Percentiles rank a stretch among this genome's conserved stretches.
Conservation (phyloP, 768 basidiomycete genomes). For the Termitomyces sp. region DNA sequence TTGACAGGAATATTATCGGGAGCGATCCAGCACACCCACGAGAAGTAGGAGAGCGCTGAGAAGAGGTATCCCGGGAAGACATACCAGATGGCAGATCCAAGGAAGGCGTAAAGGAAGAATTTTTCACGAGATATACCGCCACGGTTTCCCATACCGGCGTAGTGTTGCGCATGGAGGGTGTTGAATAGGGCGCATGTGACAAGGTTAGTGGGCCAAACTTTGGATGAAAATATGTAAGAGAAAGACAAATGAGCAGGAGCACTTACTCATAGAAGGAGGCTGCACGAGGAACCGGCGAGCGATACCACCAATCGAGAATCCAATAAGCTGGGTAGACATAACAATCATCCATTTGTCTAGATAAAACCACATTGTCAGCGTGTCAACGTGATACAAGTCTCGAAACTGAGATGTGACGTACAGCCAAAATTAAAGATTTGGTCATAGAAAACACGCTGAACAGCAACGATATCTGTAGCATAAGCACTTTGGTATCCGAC, state of each 20-base stretch:
- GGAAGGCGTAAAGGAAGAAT: conserved; percentile 70
- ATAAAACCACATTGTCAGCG: conserved; percentile 1
- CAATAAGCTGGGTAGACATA: conserved; percentile 73
- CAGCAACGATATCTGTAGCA: conserved; percentile 74
- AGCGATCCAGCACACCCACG: conserved; percentile 61
- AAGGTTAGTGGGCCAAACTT: conserved; percentile 78
- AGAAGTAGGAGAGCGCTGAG: conserved; percentile 59
- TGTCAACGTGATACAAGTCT: neutral
- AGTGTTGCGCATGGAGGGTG: conserved; percentile 72
- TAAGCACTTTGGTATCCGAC: conserved; percentile 55
- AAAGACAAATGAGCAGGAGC: neutral
- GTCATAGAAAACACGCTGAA: conserved; percentile 70
- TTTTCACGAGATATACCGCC: conserved; percentile 71
- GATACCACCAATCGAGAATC: conserved; percentile 78
- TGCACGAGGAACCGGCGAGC: conserved; percentile 73
- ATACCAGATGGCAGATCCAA: conserved; percentile 60
- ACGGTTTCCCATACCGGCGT: conserved; percentile 60
- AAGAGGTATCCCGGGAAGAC: conserved; percentile 74
- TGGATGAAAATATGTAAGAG: conserved; percentile 27
- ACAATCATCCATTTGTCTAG: conserved; percentile 79
- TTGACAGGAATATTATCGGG: conserved; percentile 69
- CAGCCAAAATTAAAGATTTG: conserved; percentile 59
- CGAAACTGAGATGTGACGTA: conserved; percentile 27
- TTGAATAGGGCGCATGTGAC: conserved; percentile 78
- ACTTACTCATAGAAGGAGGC: conserved; percentile 66